These are phyloP conservation scores for Vanilla planifolia DNA, from an alignment of 106 monocot species.

Conservation along the genomic window DNA sequence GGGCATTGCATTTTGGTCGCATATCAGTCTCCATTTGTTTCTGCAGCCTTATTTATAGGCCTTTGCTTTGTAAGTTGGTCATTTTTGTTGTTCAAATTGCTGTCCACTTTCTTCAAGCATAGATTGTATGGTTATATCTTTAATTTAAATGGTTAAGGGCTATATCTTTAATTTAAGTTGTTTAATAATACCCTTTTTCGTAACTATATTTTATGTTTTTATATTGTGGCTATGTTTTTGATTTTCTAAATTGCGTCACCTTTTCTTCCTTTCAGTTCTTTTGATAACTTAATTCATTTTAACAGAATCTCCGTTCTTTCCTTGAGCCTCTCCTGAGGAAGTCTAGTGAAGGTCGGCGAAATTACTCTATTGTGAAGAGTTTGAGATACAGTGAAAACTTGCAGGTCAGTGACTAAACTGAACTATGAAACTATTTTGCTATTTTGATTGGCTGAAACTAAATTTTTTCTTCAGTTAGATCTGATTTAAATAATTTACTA, in stretches of 20 bases:
- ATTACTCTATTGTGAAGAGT: slow-evolving; percentile 77
- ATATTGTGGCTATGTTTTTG: background rate
- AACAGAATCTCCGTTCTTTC: slow-evolving; percentile 80
- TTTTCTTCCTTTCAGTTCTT: background rate
- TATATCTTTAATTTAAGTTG: too few relatives aligned
- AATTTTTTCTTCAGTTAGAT: background rate
- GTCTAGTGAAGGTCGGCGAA: slow-evolving; percentile 84
- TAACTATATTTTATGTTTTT: background rate
- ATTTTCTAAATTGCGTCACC: background rate
- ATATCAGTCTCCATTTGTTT: too few relatives aligned
- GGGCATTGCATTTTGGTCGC: too few relatives aligned
- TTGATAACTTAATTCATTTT: slow-evolving; percentile 4
- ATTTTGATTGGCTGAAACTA: background rate
- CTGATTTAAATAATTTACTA: background rate
- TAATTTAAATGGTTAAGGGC: too few relatives aligned
- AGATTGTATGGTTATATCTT: too few relatives aligned
- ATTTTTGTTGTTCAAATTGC: too few relatives aligned
- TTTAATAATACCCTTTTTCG: background rate
- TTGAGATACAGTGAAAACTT: slow-evolving; percentile 77
- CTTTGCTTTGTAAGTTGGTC: too few relatives aligned
- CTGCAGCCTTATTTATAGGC: too few relatives aligned
- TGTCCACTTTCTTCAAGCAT: too few relatives aligned
- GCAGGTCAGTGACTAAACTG: slow-evolving; percentile 50
- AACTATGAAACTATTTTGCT: background rate
- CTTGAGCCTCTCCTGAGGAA: slow-evolving; percentile 89